These are phyloP conservation scores for Sequoia sempervirens DNA, from an alignment of 75 land plant genomes.

Conservation along the genomic window DNA sequence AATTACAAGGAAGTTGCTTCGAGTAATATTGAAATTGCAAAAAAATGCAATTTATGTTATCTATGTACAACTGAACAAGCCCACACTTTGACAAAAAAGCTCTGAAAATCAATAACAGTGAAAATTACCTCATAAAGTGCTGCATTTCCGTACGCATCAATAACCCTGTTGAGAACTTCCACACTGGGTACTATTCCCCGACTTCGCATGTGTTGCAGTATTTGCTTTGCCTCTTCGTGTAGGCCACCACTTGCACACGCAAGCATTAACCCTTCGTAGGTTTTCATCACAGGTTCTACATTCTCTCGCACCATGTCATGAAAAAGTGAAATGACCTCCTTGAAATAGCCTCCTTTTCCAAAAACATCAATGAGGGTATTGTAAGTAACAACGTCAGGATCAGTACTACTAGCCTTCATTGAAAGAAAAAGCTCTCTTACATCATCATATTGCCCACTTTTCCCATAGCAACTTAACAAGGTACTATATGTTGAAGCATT, in stretches of 20 bases:
- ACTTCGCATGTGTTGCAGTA: constrained; percentile 65
- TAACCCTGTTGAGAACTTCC: constrained; percentile 65
- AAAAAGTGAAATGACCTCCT: constrained; percentile 90
- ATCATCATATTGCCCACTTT: constrained; percentile 74
- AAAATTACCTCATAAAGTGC: constrained; percentile 63
- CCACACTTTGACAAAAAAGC: not conserved
- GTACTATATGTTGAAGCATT: constrained; percentile 82
- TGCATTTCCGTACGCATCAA: constrained; percentile 84
- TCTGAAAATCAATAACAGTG: not conserved
- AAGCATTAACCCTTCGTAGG: constrained; percentile 70
- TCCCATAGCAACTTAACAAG: constrained; percentile 79
- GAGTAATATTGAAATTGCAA: not conserved
- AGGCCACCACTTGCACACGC: constrained; percentile 96
- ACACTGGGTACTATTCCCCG: constrained; percentile 56
- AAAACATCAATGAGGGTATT: constrained; percentile 84
- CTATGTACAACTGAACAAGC: not conserved
- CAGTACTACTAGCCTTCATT: constrained; percentile 87
- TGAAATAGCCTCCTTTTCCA: constrained; percentile 90
- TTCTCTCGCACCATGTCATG: constrained; percentile 89
- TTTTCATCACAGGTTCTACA: constrained; percentile 82
- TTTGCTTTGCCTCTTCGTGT: constrained; percentile 65
- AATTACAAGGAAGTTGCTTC: not conserved
- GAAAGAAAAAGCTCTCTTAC: constrained; percentile 80
- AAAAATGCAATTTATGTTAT: not conserved
- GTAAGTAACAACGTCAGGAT: constrained; percentile 81